phyloP scores from a whole-genome alignment of 164 flowering plant genomes.

The Berberis thunbergii region DNA sequence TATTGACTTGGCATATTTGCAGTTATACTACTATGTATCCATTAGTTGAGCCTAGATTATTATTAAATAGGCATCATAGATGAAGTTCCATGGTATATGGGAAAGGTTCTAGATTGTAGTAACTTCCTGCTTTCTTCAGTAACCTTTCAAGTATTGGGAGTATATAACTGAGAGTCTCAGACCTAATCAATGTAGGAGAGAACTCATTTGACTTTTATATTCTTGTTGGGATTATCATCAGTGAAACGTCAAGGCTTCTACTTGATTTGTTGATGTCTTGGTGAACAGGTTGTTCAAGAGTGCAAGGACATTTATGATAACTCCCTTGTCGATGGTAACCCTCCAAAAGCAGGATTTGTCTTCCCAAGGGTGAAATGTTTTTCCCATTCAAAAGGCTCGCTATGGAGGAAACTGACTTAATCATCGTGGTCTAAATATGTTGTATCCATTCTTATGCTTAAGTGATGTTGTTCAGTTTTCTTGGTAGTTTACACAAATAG shows the following conservation, averaged over 20 bases:
- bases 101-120: too few relatives aligned
- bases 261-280: not conserved
- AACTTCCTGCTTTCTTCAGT: too few relatives aligned
- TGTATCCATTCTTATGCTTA: not conserved
- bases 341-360: constrained; percentile 85
- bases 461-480: not conserved
- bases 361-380: constrained; percentile 78
- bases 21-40: not conserved
- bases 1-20: not conserved
- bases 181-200: too few relatives aligned
- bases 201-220: not conserved
- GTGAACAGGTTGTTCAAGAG: constrained; percentile 83
- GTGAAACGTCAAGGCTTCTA: too few relatives aligned
- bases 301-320: constrained; percentile 93
- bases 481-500: too few relatives aligned
- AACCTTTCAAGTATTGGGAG: too few relatives aligned
- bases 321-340: constrained; percentile 73
- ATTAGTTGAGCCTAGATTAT: too few relatives aligned
- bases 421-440: not conserved
- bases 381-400: constrained; percentile 44
- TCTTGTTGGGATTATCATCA: too few relatives aligned
- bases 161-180: too few relatives aligned
- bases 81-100: too few relatives aligned
- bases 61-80: too few relatives aligned
- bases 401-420: constrained; percentile 80